These are phyloP conservation scores for Chaetoscypha palmicola DNA, from an alignment of 2,329 filamentous ascomycete species.

Conservation along the genomic window DNA sequence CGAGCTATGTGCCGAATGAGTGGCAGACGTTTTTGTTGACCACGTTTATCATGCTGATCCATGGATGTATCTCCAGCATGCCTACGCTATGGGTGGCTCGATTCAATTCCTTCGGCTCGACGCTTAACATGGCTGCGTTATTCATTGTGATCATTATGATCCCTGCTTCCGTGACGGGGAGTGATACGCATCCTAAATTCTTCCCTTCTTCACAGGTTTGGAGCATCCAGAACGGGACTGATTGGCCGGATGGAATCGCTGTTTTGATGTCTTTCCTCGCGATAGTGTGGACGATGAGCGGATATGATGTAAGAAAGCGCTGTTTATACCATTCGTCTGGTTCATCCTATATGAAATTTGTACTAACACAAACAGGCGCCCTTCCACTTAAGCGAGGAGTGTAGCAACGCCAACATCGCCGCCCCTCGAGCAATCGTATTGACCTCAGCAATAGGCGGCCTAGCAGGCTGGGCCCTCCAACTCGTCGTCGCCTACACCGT, in stretches of 20 bases:
- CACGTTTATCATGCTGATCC: conserved; percentile 58
- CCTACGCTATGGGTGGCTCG: conserved; percentile 64
- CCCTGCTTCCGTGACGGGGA: conserved; percentile 43
- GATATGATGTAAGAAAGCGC: not conserved
- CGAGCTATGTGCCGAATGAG: conserved; percentile 54
- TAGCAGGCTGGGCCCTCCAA: conserved; percentile 68
- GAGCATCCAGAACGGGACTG: conserved; percentile 60
- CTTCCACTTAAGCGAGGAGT: conserved; percentile 70
- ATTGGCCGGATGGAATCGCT: conserved; percentile 59
- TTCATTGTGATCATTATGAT: conserved; percentile 47
- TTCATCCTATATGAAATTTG: no score
- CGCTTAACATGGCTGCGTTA: conserved; percentile 52
- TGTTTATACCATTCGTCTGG: no score
- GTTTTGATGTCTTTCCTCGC: conserved; percentile 66
- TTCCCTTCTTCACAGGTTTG: conserved; percentile 53
- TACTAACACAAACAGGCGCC: no score
- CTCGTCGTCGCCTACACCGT: conserved; percentile 65
- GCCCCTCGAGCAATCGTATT: conserved; percentile 65
- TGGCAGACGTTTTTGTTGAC: conserved; percentile 66
- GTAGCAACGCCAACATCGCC: conserved; percentile 64
- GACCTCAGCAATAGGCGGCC: conserved; percentile 57
- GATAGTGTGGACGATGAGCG: conserved; percentile 61
- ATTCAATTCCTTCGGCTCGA: conserved; percentile 64
- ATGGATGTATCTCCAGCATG: conserved; percentile 60
- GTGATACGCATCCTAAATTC: conserved; percentile 49